Evolutionary conservation across 129 eudicot species (phyloP).

Genomic region (Sambucus nigra): DNA sequence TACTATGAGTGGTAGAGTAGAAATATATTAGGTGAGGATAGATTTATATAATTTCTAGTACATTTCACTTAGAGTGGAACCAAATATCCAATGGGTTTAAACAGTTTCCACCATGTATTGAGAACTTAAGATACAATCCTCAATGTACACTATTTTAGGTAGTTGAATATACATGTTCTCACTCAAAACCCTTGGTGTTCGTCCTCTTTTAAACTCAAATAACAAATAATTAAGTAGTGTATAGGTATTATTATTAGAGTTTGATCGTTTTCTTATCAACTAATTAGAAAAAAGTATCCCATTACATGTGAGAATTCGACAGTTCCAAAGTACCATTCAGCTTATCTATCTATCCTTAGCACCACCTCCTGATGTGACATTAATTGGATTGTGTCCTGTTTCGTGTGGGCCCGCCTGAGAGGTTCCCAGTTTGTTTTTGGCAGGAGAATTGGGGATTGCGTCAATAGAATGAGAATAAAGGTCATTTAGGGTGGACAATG

Average conservation of each 20-base stretch:
- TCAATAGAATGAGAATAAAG: slow-evolving; percentile 11
- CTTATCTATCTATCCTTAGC: slow-evolving; percentile 12
- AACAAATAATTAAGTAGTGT: not conserved
- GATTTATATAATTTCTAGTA: too few relatives aligned
- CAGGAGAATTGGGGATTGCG: slow-evolving; percentile 28
- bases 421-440: slow-evolving; percentile 17
- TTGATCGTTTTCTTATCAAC: not conserved
- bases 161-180: too few relatives aligned
- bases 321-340: not conserved
- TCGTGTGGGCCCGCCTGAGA: slow-evolving; percentile 4
- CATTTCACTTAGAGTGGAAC: too few relatives aligned
- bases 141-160: too few relatives aligned
- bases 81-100: too few relatives aligned
- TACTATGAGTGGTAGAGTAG: too few relatives aligned
- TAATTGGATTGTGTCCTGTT: slow-evolving; percentile 14
- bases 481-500: slow-evolving; percentile 1
- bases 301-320: too few relatives aligned
- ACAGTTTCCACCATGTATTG: too few relatives aligned
- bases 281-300: too few relatives aligned
- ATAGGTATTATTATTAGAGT: too few relatives aligned
- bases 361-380: slow-evolving; percentile 15
- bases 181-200: not conserved
- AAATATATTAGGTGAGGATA: too few relatives aligned
- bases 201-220: not conserved
- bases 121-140: too few relatives aligned